Evolutionary conservation across 805 yeast genomes (phyloP).

Genomic region (Yarrowia sp.): DNA sequence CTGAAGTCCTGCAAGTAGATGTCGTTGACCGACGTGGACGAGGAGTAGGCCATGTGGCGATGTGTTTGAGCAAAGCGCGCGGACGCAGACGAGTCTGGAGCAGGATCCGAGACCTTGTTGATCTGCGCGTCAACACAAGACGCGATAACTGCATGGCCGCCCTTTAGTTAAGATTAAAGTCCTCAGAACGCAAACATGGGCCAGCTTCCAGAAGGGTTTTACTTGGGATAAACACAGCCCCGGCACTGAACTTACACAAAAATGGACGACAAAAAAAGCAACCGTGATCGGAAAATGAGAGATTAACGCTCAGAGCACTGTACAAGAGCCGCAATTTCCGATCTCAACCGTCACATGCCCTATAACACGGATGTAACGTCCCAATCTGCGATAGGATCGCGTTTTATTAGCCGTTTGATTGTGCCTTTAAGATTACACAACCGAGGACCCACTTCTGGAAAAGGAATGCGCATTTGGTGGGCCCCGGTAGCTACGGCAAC

Average conservation of each 20-base stretch:
- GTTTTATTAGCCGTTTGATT: not conserved
- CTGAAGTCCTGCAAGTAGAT: slow-evolving; percentile 32
- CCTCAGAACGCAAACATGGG: not conserved
- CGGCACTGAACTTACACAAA: too few relatives aligned
- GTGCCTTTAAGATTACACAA: not conserved
- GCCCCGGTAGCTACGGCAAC: not conserved
- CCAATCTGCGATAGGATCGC: not conserved
- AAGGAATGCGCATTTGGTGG: not conserved
- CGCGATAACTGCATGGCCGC: too few relatives aligned
- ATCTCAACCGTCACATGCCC: too few relatives aligned
- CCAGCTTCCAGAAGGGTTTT: not conserved
- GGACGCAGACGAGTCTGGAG: slow-evolving; percentile 1
- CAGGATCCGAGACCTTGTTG: not conserved
- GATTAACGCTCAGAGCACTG: too few relatives aligned
- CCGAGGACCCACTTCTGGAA: not conserved
- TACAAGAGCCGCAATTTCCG: too few relatives aligned
- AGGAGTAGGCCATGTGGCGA: slow-evolving; percentile 11
- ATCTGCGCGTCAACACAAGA: slow-evolving; percentile 21
- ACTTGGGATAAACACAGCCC: slow-evolving; percentile 1
- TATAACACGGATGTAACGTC: not conserved
- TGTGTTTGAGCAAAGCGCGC: not conserved
- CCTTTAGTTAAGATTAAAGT: too few relatives aligned
- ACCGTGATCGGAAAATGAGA: too few relatives aligned
- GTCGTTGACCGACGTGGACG: slow-evolving; percentile 24
- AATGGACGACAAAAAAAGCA: too few relatives aligned